Evolutionary conservation across 306 rosid genomes (phyloP).

Genomic region (Cyclanthera cordifolia): DNA sequence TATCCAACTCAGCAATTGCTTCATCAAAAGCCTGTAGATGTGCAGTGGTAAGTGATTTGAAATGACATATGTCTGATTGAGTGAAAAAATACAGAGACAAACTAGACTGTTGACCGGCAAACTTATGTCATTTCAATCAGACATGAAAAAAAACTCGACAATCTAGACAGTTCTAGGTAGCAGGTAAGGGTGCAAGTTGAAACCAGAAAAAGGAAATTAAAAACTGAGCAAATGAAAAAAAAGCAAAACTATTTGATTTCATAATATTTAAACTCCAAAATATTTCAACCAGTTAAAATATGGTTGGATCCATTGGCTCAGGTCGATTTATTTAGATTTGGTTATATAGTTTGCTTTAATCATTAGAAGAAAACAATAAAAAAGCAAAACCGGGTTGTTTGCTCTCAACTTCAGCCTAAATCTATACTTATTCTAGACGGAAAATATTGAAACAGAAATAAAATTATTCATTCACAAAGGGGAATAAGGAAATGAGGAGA

Average conservation of each 20-base stretch:
- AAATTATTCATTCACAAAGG: background rate
- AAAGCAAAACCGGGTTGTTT: background rate
- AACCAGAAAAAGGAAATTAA: background rate
- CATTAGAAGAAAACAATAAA: background rate
- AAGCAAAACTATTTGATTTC: background rate
- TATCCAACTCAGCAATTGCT: slow-evolving; percentile 97
- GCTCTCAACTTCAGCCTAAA: background rate
- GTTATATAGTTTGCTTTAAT: background rate
- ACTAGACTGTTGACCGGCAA: background rate
- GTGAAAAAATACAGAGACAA: background rate
- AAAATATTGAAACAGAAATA: background rate
- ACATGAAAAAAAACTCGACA: too few relatives aligned
- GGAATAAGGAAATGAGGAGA: too few relatives aligned
- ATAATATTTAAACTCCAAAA: background rate
- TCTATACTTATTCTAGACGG: background rate
- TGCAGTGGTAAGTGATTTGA: background rate
- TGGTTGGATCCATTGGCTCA: background rate
- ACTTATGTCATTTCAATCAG: too few relatives aligned
- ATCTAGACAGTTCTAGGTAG: background rate
- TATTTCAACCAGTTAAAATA: background rate
- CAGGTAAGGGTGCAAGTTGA: background rate
- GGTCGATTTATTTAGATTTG: background rate
- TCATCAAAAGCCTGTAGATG: slow-evolving; percentile 78
- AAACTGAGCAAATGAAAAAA: background rate
- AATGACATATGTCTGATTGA: background rate